Percentiles rank a stretch among this genome's conserved stretches.
Evolutionary conservation across 257 asterid genomes (phyloP).

Genomic region (Plectranthus barbatus): DNA sequence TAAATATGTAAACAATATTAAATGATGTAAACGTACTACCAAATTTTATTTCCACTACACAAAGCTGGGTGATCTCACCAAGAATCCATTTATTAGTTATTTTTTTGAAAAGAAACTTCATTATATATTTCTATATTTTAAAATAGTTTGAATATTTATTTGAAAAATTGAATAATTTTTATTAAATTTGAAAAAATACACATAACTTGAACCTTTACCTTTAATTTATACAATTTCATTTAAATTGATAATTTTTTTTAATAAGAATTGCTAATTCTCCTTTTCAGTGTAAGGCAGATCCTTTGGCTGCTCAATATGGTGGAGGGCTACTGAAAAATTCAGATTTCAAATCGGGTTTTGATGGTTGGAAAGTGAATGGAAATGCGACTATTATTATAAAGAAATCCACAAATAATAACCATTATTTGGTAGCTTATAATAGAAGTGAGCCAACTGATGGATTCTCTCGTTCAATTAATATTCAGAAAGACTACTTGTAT

Average conservation of each 20-base stretch:
- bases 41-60: no score
- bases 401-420: conserved; percentile 21
- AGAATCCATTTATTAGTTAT: no score
- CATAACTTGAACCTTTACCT: no score
- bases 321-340: conserved; percentile 35
- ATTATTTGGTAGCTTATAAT: conserved; percentile 25
- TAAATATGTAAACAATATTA: no score
- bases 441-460: conserved; percentile 17
- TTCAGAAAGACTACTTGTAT: conserved; percentile 23
- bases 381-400: conserved; percentile 12
- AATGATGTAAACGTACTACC: no score
- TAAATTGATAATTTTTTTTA: not conserved
- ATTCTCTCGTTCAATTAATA: conserved; percentile 13
- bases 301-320: conserved; percentile 33
- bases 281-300: conserved; percentile 31
- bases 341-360: conserved; percentile 13
- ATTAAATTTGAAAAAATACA: no score
- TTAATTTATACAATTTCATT: not conserved
- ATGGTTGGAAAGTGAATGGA: conserved; percentile 23
- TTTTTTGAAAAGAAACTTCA: no score
- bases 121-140: no score
- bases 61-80: no score
- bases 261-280: not conserved
- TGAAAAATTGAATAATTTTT: no score
- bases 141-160: no score